Evolutionary conservation across 805 yeast genomes (phyloP), one percentile per base, ranked within the genome.

Genomic region (Spathaspora sp.): DNA sequence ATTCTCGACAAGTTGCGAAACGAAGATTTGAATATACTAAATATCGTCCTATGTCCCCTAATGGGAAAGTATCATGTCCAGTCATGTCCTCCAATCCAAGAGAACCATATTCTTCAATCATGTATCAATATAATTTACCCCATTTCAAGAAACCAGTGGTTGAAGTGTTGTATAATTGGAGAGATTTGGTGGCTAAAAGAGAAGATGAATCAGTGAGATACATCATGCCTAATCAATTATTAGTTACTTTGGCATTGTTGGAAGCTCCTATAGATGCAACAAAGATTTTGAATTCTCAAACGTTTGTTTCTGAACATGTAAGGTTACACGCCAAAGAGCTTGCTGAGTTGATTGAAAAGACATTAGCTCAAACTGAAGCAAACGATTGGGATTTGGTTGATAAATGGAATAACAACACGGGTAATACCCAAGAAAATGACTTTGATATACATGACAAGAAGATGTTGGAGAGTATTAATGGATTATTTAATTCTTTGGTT

Each of bases 191-290:
- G 35, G 98, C 97, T 1, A 77, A 96, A 56, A 58, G 71, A 39
- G 77, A 80, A 46, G 99, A 94, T 65, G 99, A 94, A 68, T 87
- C 96, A 1, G 82, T 86, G 1, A 75, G 96, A 54, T 93, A 74
- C 60, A 75, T 94, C 14, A 86, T 92, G 93, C 82, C 96, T 5
- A 91, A 89, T 61, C 94, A 86, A 59, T 65, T 86, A 12, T 63
- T 94, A 39, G 83, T 85, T 0, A 76, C 85, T 0, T 66, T 94
- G 44, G 83, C 83, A 5, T 69, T 78, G 3, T 58, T 77, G 38
- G 68, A 75, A 8, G 56, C 48, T 29, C 96, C 97, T 3, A 76
- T 78, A 0, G 85, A 81, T 50, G 68, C 82, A 0, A 69, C 76
- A 4, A 84, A 82, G 23, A 80, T 88, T 5, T 62, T 83, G 47